A percentile compares a stretch with the other conserved stretches of the same genome.
These are phyloP conservation scores for Debaryomycetaceae sp. DNA, from an alignment of 1,139 yeast species.

Conservation along the genomic window DNA sequence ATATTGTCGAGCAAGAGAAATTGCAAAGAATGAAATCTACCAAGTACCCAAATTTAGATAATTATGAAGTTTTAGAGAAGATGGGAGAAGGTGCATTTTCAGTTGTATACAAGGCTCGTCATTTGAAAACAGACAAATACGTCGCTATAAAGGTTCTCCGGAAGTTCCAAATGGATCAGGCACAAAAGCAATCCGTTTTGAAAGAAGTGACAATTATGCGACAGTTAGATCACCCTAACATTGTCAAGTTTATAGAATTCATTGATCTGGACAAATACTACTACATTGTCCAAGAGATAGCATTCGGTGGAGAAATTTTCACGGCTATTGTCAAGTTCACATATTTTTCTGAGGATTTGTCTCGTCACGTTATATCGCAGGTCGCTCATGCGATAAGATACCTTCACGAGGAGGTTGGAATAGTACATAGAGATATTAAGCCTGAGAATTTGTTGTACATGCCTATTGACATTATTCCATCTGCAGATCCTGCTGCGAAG, in stretches of 20 bases:
- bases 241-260: constrained; percentile 46
- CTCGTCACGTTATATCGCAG: constrained; percentile 51
- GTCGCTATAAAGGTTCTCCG: constrained; percentile 69
- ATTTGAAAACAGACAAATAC: constrained; percentile 38
- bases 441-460: constrained; percentile 53
- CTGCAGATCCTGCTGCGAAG: constrained; percentile 33
- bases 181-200: constrained; percentile 51
- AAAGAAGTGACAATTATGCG: constrained; percentile 61
- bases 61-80: constrained; percentile 58
- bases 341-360: constrained; percentile 51
- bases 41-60: constrained; percentile 42
- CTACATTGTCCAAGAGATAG: constrained; percentile 52
- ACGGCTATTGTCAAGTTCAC: constrained; percentile 55
- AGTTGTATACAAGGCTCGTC: constrained; percentile 71
- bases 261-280: constrained; percentile 48
- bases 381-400: constrained; percentile 49
- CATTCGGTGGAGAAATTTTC: constrained; percentile 55
- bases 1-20: constrained; percentile 62
- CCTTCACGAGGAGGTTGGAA: constrained; percentile 53
- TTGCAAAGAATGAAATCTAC: constrained; percentile 31
- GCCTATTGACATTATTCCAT: constrained; percentile 58
- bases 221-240: constrained; percentile 47
- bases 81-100: constrained; percentile 96
- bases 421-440: constrained; percentile 56
- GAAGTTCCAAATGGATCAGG: constrained; percentile 52